Base-by-base conservation (phyloP, 2,329 filamentous ascomycete genomes). In the Talaromyces sp. region DNA sequence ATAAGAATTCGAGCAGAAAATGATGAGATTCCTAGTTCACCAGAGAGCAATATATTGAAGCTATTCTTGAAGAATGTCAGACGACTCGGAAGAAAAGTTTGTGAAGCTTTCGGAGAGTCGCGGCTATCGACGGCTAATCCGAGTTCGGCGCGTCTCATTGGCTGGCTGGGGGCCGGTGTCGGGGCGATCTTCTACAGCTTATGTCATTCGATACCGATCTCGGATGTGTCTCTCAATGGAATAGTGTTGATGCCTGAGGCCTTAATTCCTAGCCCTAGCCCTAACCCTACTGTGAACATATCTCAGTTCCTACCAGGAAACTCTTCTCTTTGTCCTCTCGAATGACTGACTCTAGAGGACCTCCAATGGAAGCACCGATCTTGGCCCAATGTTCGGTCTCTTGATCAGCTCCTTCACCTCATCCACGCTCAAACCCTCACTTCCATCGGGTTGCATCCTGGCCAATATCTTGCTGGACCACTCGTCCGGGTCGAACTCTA, bases 401-500 rank as follows among this genome's bases (percentile, higher is more conserved):
- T 60, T 64, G 17, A 65, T 63, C 6, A 61, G 53, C 17, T 39
- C 53, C 45, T 67, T 61, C 37, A 61, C 58, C 46, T 67, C 70
- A 4, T 66, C 69, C 37, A 21, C 13, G n/a, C 17, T 45, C 37
- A 57, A 19, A 1, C 56, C 56, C 40, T 57, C 56, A 8, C 52
- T 53, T 28, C 56, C 50, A 54, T 54, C 40, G 11, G 25, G 33
- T 6, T 25, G 22, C 11, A 31, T 39, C 75, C 67, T 33, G 31
- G 13, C 46, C n/a, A 76, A 61, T 10, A 54, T 28, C 5, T 11
- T 5, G 3, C 11, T 37, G 0, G 43, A 43, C 57, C 51, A 58
- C 1, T 78, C 77, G 21, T 80, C 78, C 0, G 77, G 70, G 57
- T 80, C 76, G 61, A 78, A 73, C 43, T 80, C 74, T 0, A 65